These are phyloP conservation scores for Pseudogymnoascus destructans DNA, from an alignment of 2,329 filamentous ascomycete genomes.

Conservation along the genomic window DNA sequence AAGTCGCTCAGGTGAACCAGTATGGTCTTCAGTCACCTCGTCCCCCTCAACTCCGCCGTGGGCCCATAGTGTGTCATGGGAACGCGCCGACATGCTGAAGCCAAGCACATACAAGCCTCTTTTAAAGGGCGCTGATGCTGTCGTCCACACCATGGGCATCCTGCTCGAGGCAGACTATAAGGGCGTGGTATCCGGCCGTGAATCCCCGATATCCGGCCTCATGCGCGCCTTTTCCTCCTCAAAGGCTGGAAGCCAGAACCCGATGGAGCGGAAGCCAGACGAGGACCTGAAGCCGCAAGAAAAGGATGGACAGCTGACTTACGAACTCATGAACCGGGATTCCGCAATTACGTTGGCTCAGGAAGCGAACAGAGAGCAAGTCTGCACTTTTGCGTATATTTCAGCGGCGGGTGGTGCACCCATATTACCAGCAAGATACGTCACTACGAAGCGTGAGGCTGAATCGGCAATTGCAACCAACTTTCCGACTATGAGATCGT, in stretches of 20 bases:
- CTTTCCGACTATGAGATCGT: constrained; percentile 61
- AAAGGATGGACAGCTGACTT: constrained; percentile 67
- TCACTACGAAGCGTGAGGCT: constrained; percentile 82
- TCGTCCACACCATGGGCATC: constrained; percentile 93
- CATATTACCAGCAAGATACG: constrained; percentile 71
- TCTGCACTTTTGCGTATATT: constrained; percentile 68
- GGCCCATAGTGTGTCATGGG: constrained; percentile 75
- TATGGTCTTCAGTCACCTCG: constrained; percentile 69
- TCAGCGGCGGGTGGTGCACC: constrained; percentile 80
- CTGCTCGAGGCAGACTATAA: constrained; percentile 97
- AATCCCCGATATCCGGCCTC: constrained; percentile 68
- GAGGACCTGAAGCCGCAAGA: constrained; percentile 52
- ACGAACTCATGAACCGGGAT: constrained; percentile 96
- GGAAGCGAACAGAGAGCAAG: constrained; percentile 53
- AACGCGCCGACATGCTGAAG: constrained; percentile 73
- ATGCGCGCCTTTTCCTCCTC: constrained; percentile 61
- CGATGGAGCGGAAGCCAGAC: constrained; percentile 47
- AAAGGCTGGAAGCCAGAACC: constrained; percentile 54
- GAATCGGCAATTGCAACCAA: constrained; percentile 60
- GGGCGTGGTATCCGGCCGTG: constrained; percentile 68
- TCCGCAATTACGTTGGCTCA: constrained; percentile 70
- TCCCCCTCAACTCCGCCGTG: constrained; percentile 55
- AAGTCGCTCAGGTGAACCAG: constrained; percentile 81
- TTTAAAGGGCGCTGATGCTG: constrained; percentile 64
- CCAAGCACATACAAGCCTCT: constrained; percentile 67